Percentiles rank a stretch among this genome's conserved stretches.
These are phyloP conservation scores for Nicotiana obtusifolia DNA, from an alignment of 257 asterid genomes.

Conservation along the genomic window DNA sequence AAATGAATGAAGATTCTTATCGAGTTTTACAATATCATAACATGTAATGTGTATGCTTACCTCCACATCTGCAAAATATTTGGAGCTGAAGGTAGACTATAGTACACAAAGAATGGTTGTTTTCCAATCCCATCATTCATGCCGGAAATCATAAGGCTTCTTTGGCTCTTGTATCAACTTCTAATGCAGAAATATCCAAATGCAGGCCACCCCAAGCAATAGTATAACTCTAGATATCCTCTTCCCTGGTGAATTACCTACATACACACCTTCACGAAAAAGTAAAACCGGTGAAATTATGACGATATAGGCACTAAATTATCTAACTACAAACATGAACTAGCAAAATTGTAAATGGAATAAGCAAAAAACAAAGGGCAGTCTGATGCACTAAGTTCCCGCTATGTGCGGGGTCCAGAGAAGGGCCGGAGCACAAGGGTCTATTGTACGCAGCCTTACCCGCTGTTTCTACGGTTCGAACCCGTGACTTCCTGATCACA, in stretches of 20 bases:
- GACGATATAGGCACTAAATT: not conserved
- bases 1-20: not conserved
- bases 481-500: too few species aligned
- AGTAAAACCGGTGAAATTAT: not conserved
- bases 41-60: not conserved
- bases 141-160: not conserved
- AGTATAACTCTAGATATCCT: conserved; percentile 9
- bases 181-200: conserved; percentile 16
- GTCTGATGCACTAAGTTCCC: too few species aligned
- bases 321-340: not conserved
- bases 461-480: too few species aligned
- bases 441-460: too few species aligned
- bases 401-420: too few species aligned
- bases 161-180: not conserved
- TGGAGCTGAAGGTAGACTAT: not conserved
- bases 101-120: not conserved
- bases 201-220: conserved; percentile 24
- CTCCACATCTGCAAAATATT: not conserved
- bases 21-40: not conserved
- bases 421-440: too few species aligned
- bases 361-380: not conserved
- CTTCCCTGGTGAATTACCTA: conserved; percentile 28
- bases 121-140: not conserved
- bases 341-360: not conserved
- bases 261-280: not conserved